phyloP scores from a whole-genome alignment of 495 filamentous ascomycete species.

The Geopyxis carbonaria region DNA sequence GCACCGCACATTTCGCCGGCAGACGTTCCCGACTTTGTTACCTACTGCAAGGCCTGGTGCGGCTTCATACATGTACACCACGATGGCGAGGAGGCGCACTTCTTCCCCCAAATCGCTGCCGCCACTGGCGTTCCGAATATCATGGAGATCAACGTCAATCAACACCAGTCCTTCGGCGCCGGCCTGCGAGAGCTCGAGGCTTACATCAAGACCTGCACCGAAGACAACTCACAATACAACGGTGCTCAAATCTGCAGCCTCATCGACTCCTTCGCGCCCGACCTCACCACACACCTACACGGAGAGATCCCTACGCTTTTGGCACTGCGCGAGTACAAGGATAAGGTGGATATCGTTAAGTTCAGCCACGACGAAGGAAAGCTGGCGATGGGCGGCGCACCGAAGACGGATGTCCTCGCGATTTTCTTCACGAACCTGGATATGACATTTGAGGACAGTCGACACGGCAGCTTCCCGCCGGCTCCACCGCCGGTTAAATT shows the following conservation, averaged over 20 bases:
- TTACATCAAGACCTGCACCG: conserved; percentile 24
- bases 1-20: conserved; percentile 27
- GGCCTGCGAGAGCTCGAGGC: conserved; percentile 27
- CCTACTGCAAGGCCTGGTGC: conserved; percentile 26
- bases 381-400: conserved; percentile 20
- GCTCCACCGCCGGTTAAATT: conserved; percentile 25
- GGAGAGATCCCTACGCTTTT: conserved; percentile 31
- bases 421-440: conserved; percentile 30
- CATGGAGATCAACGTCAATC: conserved; percentile 31
- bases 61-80: conserved; percentile 30
- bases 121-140: conserved; percentile 27
- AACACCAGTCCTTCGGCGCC: conserved; percentile 31
- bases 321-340: conserved; percentile 18
- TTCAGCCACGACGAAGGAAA: conserved; percentile 16
- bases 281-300: conserved; percentile 27
- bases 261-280: conserved; percentile 29
- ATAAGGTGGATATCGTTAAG: conserved; percentile 23
- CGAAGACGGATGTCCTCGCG: conserved; percentile 12
- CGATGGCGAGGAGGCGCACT: conserved; percentile 27
- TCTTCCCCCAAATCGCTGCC: conserved; percentile 32
- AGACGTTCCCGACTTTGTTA: conserved; percentile 28
- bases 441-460: conserved; percentile 27
- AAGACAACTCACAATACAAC: conserved; percentile 21
- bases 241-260: conserved; percentile 26
- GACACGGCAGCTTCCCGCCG: conserved; percentile 27